A percentile compares a stretch with the other conserved stretches of the same genome.
Conservation (phyloP, 148 eudicot species). For the Camellia sinensis region DNA sequence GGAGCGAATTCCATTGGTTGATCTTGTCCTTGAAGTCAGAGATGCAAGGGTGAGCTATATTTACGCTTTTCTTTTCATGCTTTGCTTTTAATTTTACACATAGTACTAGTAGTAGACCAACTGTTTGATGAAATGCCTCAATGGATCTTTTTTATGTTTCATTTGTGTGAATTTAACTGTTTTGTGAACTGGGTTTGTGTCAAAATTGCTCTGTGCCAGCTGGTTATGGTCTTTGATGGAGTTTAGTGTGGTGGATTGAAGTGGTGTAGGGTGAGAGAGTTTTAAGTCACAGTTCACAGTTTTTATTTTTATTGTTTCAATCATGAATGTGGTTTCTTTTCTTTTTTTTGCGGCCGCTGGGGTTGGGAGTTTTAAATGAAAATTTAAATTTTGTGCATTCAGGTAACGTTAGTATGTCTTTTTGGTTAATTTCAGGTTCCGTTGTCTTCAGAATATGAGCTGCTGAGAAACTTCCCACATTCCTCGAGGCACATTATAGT, state of each 20-base stretch:
- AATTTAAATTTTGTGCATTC: not conserved
- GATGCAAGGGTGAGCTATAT: slow-evolving; percentile 67
- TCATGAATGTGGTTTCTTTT: not conserved
- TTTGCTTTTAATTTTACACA: not conserved
- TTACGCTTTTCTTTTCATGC: not conserved
- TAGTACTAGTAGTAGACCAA: not conserved
- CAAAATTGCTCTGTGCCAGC: not conserved
- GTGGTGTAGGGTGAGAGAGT: too few relatives aligned
- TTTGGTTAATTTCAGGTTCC: slow-evolving; percentile 52
- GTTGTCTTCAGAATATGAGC: slow-evolving; percentile 60
- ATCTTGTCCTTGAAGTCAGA: slow-evolving; percentile 75
- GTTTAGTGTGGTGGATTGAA: not conserved
- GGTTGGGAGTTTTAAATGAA: not conserved
- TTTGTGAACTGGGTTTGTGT: not conserved
- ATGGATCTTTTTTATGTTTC: slow-evolving; percentile 7
- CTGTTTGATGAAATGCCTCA: slow-evolving; percentile 49
- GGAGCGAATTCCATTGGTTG: slow-evolving; percentile 63
- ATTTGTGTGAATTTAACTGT: not conserved
- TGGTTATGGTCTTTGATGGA: not conserved
- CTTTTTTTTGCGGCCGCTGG: not conserved
- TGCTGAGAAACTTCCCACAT: slow-evolving; percentile 34
- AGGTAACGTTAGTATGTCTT: not conserved
- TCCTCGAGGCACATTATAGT: slow-evolving; percentile 55
- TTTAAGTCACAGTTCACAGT: too few relatives aligned
- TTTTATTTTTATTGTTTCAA: too few relatives aligned